These are phyloP conservation scores for Sphaerulina musiva DNA, from an alignment of 2,329 filamentous ascomycete species.

Conservation along the genomic window DNA sequence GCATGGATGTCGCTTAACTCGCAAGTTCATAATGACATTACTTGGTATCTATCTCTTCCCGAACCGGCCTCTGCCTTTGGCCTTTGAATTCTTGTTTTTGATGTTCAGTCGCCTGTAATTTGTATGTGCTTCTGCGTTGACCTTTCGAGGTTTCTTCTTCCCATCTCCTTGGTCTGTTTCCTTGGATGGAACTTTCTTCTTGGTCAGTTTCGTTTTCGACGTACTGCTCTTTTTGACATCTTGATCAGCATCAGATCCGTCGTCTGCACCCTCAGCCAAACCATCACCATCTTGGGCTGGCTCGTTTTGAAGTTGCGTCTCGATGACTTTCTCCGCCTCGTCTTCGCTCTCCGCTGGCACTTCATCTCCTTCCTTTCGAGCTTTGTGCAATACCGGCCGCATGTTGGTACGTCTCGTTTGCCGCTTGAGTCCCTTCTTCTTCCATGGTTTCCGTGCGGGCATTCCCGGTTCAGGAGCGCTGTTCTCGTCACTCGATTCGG, in stretches of 20 bases:
- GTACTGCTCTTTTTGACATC: conserved; percentile 1
- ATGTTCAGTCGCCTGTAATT: conserved; percentile 47
- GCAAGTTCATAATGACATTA: neutral
- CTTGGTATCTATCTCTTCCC: conserved; percentile 16
- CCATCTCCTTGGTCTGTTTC: neutral
- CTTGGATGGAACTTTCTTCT: neutral
- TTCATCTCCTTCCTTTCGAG: conserved; percentile 23
- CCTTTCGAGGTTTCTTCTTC: conserved; percentile 39
- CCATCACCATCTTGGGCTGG: conserved; percentile 6
- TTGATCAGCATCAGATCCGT: conserved; percentile 1
- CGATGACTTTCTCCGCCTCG: conserved; percentile 17
- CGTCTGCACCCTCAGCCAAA: conserved; percentile 2
- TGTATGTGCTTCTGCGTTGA: conserved; percentile 43
- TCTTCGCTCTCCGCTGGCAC: conserved; percentile 10
- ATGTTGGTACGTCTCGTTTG: conserved; percentile 64
- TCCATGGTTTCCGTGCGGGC: conserved; percentile 55
- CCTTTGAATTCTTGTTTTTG: conserved; percentile 43
- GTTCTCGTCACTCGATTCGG: conserved; percentile 53
- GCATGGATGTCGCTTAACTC: neutral
- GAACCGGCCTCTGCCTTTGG: conserved; percentile 38
- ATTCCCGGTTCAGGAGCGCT: conserved; percentile 27
- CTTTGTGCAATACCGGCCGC: conserved; percentile 31
- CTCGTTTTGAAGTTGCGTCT: conserved; percentile 16
- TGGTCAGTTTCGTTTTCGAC: conserved; percentile 16
- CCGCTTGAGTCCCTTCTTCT: conserved; percentile 79